These are phyloP conservation scores for Verticillium nonalfalfae DNA, from an alignment of 2,329 filamentous ascomycete genomes.

Conservation along the genomic window DNA sequence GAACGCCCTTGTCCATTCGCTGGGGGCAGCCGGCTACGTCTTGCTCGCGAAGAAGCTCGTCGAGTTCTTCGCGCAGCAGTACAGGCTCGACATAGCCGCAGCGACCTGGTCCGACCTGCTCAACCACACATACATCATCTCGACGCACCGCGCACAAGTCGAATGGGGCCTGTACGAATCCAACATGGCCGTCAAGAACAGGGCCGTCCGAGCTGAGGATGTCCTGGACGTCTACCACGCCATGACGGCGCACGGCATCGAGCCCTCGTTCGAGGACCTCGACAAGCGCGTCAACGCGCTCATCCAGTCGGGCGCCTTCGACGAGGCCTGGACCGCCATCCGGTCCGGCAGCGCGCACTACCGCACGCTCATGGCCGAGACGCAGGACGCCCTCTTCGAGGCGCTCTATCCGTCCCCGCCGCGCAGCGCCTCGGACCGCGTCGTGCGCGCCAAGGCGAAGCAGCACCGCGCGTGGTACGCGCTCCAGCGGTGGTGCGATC, in stretches of 20 bases:
- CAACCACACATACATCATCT: constrained; percentile 58
- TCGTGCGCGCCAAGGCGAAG: constrained; percentile 6
- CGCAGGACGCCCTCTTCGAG: constrained; percentile 6
- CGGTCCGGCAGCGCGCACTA: constrained; percentile 1
- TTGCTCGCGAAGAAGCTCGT: constrained; percentile 51
- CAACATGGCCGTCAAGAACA: constrained; percentile 6
- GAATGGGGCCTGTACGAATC: constrained; percentile 28
- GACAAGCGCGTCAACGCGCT: constrained; percentile 33
- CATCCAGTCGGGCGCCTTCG: constrained; percentile 15
- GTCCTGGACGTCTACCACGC: constrained; percentile 49
- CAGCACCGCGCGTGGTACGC: constrained; percentile 9
- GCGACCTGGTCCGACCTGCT: constrained; percentile 62
- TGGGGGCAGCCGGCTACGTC: constrained; percentile 60
- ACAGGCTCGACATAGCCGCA: constrained; percentile 48
- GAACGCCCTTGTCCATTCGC: constrained; percentile 60
- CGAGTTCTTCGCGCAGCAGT: constrained; percentile 54
- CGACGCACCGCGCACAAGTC: constrained; percentile 22
- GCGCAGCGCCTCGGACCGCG: not conserved
- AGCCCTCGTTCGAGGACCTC: constrained; percentile 52
- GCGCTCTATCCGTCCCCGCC: constrained; percentile 7
- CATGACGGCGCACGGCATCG: constrained; percentile 52
- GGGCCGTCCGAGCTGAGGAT: constrained; percentile 30
- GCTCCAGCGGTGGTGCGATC: constrained; percentile 6
- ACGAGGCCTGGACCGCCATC: constrained; percentile 6
- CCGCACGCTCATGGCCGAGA: constrained; percentile 1